Percentiles rank a stretch among this genome's conserved stretches.
These are phyloP conservation scores for Macrophomina pseudophaseolina DNA, from an alignment of 2,329 filamentous ascomycete genomes.

Conservation along the genomic window DNA sequence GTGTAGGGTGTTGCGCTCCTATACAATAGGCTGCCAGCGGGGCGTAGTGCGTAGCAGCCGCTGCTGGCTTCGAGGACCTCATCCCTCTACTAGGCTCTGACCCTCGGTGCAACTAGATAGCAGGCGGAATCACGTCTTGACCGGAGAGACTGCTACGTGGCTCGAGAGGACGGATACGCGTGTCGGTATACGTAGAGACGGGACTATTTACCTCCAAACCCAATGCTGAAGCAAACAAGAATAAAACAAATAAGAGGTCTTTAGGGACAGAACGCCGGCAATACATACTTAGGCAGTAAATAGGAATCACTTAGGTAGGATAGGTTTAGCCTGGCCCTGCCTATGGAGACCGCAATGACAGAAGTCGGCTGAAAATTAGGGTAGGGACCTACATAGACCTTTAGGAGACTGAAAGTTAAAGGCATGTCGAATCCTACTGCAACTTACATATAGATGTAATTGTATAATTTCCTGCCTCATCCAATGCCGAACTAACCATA, in stretches of 20 bases:
- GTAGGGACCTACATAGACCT: neutral
- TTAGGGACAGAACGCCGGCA: neutral
- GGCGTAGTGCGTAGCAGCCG: neutral
- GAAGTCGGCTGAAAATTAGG: neutral
- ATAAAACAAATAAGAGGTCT: neutral
- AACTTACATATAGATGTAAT: slow-evolving; percentile 3
- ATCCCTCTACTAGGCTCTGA: too few species aligned
- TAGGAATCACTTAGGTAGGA: neutral
- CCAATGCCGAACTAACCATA: neutral
- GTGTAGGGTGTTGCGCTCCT: neutral
- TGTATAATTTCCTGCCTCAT: slow-evolving; percentile 7
- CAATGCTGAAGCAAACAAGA: neutral
- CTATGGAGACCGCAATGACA: neutral
- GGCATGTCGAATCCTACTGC: slow-evolving; percentile 1
- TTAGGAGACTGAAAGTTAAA: neutral
- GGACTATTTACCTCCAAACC: neutral
- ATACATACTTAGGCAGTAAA: neutral
- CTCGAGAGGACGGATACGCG: slow-evolving; percentile 9
- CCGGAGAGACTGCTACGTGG: slow-evolving; percentile 9
- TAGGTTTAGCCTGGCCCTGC: neutral
- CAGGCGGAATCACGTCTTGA: neutral
- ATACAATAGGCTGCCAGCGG: neutral
- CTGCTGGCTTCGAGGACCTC: too few species aligned
- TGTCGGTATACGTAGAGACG: slow-evolving; percentile 7
- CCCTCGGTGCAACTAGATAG: too few species aligned